Conservation (phyloP, 768 basidiomycete genomes). For the Naganishia randhawae region DNA sequence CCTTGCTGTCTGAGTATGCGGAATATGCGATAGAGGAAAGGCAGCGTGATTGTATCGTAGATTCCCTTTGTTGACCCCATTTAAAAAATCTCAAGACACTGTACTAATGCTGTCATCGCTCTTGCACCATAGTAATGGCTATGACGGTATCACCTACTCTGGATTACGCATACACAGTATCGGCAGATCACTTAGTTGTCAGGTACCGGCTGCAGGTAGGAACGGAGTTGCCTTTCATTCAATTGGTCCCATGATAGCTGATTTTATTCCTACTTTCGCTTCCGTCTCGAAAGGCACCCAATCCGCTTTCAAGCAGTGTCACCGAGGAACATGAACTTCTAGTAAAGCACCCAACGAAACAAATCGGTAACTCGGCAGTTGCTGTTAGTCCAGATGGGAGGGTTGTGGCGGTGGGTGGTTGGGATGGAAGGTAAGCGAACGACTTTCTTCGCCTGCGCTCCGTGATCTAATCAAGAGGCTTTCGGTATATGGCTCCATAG, state of each 20-base stretch:
- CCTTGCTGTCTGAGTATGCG: background rate
- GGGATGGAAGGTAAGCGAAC: slow-evolving; percentile 81
- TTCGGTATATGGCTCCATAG: slow-evolving; percentile 52
- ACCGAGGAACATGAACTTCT: background rate
- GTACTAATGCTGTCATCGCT: background rate
- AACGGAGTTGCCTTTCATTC: background rate
- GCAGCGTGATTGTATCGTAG: too few relatives aligned
- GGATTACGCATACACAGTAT: slow-evolving; percentile 69
- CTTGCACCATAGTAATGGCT: slow-evolving; percentile 65
- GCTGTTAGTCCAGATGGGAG: slow-evolving; percentile 69
- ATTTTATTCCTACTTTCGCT: background rate
- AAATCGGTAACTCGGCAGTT: slow-evolving; percentile 75
- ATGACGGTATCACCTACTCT: slow-evolving; percentile 66
- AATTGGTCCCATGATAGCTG: background rate
- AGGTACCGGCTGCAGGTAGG: slow-evolving; percentile 42
- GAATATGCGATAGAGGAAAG: too few relatives aligned
- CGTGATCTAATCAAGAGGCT: too few relatives aligned
- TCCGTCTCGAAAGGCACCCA: background rate
- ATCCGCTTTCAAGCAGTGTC: background rate
- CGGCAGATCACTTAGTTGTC: slow-evolving; percentile 65
- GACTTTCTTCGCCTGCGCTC: too few relatives aligned
- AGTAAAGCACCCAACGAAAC: slow-evolving; percentile 60
- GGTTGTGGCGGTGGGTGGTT: slow-evolving; percentile 83
- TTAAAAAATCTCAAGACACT: too few relatives aligned
- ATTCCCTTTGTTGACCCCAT: too few relatives aligned